These are phyloP conservation scores for Umbilicus rupestris DNA, from an alignment of 164 flowering plant genomes.

Conservation along the genomic window DNA sequence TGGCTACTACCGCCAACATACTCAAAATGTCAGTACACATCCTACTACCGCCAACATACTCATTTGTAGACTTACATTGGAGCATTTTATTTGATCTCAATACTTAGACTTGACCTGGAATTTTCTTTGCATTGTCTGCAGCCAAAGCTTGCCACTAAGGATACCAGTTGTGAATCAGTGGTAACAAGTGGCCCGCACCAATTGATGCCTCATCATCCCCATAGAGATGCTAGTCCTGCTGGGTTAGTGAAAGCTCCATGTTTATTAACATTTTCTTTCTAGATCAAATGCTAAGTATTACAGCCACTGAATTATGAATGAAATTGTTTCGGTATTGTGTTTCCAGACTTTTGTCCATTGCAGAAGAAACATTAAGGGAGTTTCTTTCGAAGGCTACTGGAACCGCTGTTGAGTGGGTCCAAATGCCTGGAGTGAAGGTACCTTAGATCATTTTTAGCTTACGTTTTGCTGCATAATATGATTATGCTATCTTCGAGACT, in stretches of 20 bases:
- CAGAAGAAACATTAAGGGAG: slow-evolving; percentile 83
- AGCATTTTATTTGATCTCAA: background rate
- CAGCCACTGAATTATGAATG: no score
- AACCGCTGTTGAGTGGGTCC: slow-evolving; percentile 88
- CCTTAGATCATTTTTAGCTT: no score
- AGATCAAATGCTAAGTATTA: slow-evolving; percentile 11
- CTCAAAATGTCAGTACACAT: slow-evolving; percentile 20
- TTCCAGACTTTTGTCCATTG: slow-evolving; percentile 72
- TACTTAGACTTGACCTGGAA: background rate
- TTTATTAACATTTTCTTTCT: slow-evolving; percentile 15
- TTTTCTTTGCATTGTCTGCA: slow-evolving; percentile 12
- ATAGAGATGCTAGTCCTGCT: slow-evolving; percentile 75
- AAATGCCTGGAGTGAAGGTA: slow-evolving; percentile 94
- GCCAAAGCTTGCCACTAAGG: slow-evolving; percentile 47
- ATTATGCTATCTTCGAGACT: background rate
- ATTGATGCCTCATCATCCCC: slow-evolving; percentile 51
- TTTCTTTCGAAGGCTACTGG: slow-evolving; percentile 90
- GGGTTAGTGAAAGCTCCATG: slow-evolving; percentile 36
- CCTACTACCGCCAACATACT: no score
- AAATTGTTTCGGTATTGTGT: no score
- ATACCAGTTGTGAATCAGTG: slow-evolving; percentile 67
- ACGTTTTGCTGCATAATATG: background rate
- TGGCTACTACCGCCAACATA: slow-evolving; percentile 77
- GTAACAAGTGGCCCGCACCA: slow-evolving; percentile 67
- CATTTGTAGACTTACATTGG: background rate